phyloP scores from a whole-genome alignment of 2,329 filamentous ascomycete genomes.

The Penicillium polonicum region DNA sequence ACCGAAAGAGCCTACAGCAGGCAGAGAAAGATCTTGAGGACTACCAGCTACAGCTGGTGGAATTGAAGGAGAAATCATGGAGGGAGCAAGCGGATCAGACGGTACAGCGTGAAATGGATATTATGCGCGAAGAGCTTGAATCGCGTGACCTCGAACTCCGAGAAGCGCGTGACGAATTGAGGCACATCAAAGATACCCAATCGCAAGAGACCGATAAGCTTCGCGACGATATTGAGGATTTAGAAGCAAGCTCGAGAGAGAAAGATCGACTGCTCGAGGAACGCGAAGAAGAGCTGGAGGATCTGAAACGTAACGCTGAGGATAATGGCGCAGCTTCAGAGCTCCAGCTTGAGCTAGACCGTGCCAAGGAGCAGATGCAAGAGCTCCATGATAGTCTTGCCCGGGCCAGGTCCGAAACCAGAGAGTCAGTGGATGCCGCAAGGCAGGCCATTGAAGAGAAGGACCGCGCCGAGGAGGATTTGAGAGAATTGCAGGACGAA shows the following conservation, averaged over 20 bases:
- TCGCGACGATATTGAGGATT: conserved; percentile 70
- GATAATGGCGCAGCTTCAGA: conserved; percentile 46
- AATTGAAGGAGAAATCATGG: conserved; percentile 79
- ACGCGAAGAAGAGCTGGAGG: conserved; percentile 70
- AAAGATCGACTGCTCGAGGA: conserved; percentile 73
- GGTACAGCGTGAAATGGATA: conserved; percentile 61
- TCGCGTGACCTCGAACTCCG: conserved; percentile 46
- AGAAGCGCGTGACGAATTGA: conserved; percentile 53
- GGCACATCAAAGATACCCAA: conserved; percentile 56
- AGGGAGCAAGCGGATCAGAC: conserved; percentile 70
- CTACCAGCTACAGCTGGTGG: conserved; percentile 76
- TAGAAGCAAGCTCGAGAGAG: conserved; percentile 72
- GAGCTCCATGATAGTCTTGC: conserved; percentile 46
- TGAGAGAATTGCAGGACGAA: conserved; percentile 68
- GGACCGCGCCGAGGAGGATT: conserved; percentile 53
- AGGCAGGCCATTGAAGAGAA: conserved; percentile 54
- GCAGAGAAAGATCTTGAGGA: conserved; percentile 85
- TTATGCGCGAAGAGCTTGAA: conserved; percentile 51
- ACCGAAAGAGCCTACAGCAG: conserved; percentile 76
- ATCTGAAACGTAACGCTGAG: conserved; percentile 37
- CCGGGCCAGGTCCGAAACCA: conserved; percentile 36
- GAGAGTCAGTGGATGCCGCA: conserved; percentile 46
- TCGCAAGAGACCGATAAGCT: conserved; percentile 63
- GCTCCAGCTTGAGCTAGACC: conserved; percentile 51
- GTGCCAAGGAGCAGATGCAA: conserved; percentile 45